Evolutionary conservation across 306 rosid species (phyloP).

Genomic region (Coriaria nepalensis): DNA sequence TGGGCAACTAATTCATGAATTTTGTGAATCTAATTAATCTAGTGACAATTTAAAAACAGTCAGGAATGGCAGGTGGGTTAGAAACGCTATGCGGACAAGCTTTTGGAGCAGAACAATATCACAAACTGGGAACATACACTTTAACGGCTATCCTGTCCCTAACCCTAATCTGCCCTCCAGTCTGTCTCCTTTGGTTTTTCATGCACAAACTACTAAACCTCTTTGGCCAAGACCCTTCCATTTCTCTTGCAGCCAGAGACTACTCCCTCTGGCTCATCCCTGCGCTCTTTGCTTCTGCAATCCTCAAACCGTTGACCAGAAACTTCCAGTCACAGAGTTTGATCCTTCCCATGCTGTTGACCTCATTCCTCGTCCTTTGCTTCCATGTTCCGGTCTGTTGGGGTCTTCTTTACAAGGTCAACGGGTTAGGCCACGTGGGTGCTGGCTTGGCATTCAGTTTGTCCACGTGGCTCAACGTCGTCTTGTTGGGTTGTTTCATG

Average conservation of each 20-base stretch:
- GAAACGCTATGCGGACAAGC: conserved; percentile 15
- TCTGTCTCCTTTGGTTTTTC: conserved; percentile 11
- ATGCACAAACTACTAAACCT: conserved; percentile 2
- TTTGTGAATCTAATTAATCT: no score
- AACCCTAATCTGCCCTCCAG: conserved; percentile 3
- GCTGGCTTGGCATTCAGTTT: conserved; percentile 3
- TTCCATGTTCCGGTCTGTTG: conserved; percentile 10
- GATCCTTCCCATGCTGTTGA: conserved; percentile 8
- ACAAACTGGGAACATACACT: conserved; percentile 11
- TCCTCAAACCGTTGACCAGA: conserved; percentile 7
- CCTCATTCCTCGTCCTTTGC: background rate
- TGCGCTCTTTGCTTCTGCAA: conserved; percentile 6
- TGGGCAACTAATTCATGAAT: no score
- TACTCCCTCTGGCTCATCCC: conserved; percentile 13
- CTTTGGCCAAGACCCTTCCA: conserved; percentile 8
- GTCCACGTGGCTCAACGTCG: conserved; percentile 10
- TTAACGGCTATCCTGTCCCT: conserved; percentile 11
- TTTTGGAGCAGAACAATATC: conserved; percentile 10
- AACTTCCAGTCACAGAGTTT: conserved; percentile 6
- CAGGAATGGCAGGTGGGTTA: conserved; percentile 11
- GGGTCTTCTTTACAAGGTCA: conserved; percentile 4
- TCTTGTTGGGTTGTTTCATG: background rate
- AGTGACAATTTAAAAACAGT: no score
- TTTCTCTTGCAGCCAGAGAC: conserved; percentile 1
- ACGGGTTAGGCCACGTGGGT: conserved; percentile 6